phyloP scores from a whole-genome alignment of 371 early-diverging fungal genomes.

The Cokeromyces recurvatus region DNA sequence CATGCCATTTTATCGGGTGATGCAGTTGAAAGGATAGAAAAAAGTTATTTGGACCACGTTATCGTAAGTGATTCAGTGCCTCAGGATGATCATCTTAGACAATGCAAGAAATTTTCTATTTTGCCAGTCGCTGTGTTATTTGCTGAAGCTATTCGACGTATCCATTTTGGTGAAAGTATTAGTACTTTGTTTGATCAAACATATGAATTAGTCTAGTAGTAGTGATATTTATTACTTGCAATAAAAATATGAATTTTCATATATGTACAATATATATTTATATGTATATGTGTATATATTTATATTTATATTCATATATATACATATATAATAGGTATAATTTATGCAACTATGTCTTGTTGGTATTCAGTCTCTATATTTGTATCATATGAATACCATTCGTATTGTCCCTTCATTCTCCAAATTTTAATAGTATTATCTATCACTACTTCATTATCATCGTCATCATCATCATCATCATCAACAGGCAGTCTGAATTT shows the following conservation, averaged over 20 bases:
- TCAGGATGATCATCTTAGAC: conserved; percentile 68
- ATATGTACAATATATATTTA: too few species aligned
- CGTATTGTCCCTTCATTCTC: conserved; percentile 43
- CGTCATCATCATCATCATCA: conserved; percentile 4
- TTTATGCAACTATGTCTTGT: not conserved
- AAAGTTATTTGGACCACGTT: conserved; percentile 69
- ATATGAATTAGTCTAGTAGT: conserved; percentile 23
- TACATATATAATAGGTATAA: not conserved
- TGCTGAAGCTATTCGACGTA: conserved; percentile 92
- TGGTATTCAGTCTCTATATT: not conserved
- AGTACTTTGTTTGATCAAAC: conserved; percentile 72
- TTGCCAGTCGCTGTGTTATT: conserved; percentile 87
- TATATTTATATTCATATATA: too few species aligned
- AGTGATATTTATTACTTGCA: too few species aligned
- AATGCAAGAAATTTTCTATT: conserved; percentile 67
- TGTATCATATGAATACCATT: conserved; percentile 23
- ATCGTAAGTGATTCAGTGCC: conserved; percentile 91
- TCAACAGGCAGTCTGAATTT: conserved; percentile 30
- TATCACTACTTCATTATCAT: conserved; percentile 7
- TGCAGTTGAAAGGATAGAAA: conserved; percentile 74
- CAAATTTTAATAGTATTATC: conserved; percentile 49
- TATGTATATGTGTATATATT: too few species aligned
- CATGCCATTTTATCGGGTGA: conserved; percentile 88
- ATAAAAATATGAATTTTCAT: too few species aligned
- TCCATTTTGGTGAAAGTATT: conserved; percentile 93